A percentile compares a stretch with the other conserved stretches of the same genome.
Conservation (phyloP, 495 filamentous ascomycete species). For the Aspergillus coremiiformis region DNA sequence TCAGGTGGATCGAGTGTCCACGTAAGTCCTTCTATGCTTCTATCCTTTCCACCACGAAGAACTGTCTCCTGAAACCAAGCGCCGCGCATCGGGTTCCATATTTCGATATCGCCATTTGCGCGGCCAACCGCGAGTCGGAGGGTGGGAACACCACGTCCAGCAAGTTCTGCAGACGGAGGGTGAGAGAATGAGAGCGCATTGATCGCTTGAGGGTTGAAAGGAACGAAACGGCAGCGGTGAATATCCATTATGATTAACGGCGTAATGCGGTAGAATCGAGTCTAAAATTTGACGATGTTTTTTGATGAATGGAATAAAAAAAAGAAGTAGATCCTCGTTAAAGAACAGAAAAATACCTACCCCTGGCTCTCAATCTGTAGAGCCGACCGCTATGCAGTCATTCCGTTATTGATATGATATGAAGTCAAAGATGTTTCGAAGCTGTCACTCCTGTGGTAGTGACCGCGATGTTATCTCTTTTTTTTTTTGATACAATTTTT, state of each 20-base stretch:
- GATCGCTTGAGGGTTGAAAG: constrained; percentile 88
- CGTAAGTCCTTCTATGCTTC: constrained; percentile 80
- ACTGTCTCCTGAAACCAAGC: constrained; percentile 85
- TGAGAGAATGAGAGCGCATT: constrained; percentile 93
- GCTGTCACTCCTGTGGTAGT: constrained; percentile 21
- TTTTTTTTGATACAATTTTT: constrained; percentile 24
- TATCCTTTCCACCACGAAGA: constrained; percentile 73
- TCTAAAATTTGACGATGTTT: background rate
- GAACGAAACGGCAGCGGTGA: constrained; percentile 93
- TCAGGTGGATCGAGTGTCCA: constrained; percentile 87
- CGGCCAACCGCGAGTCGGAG: constrained; percentile 82
- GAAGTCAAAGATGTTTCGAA: background rate
- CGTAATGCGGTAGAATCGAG: constrained; percentile 4
- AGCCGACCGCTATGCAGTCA: constrained; percentile 31
- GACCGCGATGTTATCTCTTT: constrained; percentile 10
- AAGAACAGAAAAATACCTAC: constrained; percentile 16
- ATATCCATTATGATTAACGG: constrained; percentile 65
- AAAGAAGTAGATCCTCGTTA: constrained; percentile 1
- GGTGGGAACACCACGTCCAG: constrained; percentile 46
- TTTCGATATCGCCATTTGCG: constrained; percentile 93
- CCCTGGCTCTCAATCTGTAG: constrained; percentile 20
- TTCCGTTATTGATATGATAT: constrained; percentile 15
- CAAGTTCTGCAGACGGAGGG: constrained; percentile 48
- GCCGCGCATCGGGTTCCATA: constrained; percentile 88
- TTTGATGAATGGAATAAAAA: background rate